Percentiles rank a stretch among this genome's conserved stretches.
Evolutionary conservation across 1,284 basidiomycete genomes (phyloP).

Genomic region (Cryptococcus sp.): DNA sequence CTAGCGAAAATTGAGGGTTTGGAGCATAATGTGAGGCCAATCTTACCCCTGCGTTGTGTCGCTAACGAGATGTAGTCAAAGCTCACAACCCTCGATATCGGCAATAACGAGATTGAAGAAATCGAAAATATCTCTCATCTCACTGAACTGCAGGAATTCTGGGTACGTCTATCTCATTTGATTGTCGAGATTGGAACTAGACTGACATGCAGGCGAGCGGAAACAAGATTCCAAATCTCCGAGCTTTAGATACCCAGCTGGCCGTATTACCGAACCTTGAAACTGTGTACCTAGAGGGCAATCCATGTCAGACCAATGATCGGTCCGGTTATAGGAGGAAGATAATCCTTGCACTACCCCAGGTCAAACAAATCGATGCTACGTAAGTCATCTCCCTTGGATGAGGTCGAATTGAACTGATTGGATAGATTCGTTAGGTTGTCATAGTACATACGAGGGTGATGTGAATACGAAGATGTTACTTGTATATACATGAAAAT

Average conservation of each 20-base stretch:
- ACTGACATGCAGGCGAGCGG: slow-evolving; percentile 65
- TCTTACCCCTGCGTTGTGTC: neutral
- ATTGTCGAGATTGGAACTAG: neutral
- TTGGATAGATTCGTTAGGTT: no score
- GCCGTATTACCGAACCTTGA: slow-evolving; percentile 62
- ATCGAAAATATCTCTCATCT: slow-evolving; percentile 81
- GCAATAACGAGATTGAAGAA: slow-evolving; percentile 73
- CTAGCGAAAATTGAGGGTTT: slow-evolving; percentile 79
- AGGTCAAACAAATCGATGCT: slow-evolving; percentile 90
- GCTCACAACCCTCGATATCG: slow-evolving; percentile 81
- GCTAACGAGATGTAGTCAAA: slow-evolving; percentile 54
- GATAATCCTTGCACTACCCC: slow-evolving; percentile 80
- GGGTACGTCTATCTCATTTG: slow-evolving; percentile 59
- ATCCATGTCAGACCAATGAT: slow-evolving; percentile 81
- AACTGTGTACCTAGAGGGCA: slow-evolving; percentile 92
- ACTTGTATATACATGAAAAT: neutral
- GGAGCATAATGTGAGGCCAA: slow-evolving; percentile 64
- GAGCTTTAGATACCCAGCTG: slow-evolving; percentile 68
- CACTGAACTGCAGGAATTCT: slow-evolving; percentile 76
- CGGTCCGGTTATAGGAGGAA: slow-evolving; percentile 80
- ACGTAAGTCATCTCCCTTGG: no score
- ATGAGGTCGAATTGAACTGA: no score
- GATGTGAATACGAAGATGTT: no score
- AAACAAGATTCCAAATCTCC: slow-evolving; percentile 72
- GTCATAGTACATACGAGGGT: no score